Conservation (phyloP, 2,329 filamentous ascomycete species). For the Juglanconis oblonga region DNA sequence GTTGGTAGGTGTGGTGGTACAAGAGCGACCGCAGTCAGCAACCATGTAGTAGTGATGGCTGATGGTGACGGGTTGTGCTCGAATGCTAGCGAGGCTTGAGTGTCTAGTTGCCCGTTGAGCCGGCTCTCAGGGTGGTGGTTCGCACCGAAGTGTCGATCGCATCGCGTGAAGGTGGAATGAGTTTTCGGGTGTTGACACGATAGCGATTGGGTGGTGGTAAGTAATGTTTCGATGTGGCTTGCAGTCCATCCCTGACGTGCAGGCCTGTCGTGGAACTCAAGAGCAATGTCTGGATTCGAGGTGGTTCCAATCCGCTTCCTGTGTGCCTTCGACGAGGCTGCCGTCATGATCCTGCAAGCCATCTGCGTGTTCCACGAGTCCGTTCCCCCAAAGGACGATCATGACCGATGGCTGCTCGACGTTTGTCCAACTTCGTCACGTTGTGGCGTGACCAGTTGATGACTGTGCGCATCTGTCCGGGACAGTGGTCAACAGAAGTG, state of each 20-base stretch:
- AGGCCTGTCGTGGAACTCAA: neutral
- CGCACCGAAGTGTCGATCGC: neutral
- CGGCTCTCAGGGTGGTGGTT: constrained; percentile 12
- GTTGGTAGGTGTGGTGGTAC: constrained; percentile 14
- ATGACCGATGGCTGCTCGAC: too few relatives aligned
- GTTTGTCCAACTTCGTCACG: neutral
- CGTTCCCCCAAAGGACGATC: neutral
- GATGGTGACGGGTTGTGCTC: neutral
- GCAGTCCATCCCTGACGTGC: neutral
- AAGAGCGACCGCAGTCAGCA: constrained; percentile 4
- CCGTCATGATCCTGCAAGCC: neutral
- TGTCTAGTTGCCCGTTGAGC: constrained; percentile 18
- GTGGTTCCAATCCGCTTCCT: neutral
- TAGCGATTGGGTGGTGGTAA: neutral
- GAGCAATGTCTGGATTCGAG: neutral
- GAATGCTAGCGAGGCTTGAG: constrained; percentile 17
- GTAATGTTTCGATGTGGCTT: neutral
- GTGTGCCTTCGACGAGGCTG: neutral
- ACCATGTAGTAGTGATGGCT: neutral
- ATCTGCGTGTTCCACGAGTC: neutral
- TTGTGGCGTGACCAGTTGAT: neutral
- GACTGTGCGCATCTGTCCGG: neutral
- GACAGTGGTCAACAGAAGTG: constrained; percentile 5
- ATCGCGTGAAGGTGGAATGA: neutral
- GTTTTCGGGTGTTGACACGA: neutral